Base-by-base conservation (phyloP, 352 stramenopile genomes). In the Phytophthora cajani region DNA sequence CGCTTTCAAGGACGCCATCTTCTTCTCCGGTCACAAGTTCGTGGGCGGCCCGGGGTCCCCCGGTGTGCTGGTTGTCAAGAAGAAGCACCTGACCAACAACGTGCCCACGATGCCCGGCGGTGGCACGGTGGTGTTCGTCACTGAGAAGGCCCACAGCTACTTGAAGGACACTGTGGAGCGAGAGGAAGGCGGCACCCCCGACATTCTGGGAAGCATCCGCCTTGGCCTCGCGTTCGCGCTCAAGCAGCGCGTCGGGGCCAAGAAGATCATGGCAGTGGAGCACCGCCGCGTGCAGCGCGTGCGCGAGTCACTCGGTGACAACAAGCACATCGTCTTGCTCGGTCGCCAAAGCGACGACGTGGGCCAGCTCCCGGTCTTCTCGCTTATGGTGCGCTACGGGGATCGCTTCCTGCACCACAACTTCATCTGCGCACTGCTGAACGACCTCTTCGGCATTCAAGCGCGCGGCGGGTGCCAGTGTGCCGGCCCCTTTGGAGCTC, bases 361-460 rank as follows among this genome's bases (percentile, higher is more conserved):
- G 14, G 67, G 78, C 6, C 64, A 94, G 32, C 72, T 99, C 36
- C 96, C 96, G 0, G 93, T 99, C 21, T 97, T 99, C 69, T 98
- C 96, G 0, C 98, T 99, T 57, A 70, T 99, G 17, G 82, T 99
- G 33, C 86, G 88, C n/a, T 96, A 83, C 40, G 86, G 88, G 1
- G 75, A 89, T 38, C 67, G 92, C n/a, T 99, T 98, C 75, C 77
- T 99, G 30, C 98, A 99, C 77, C 99, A 98, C 81, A 99, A 99
- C 72, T 99, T 99, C 65, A 95, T 99, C 8, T 98, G 92, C 62
- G 95, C 97, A 38, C 72, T 99, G 36, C 81, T 99, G 12, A 99
- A 99, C 66, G 98, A 99, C 78, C 77, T 99, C 4, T 99, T 99
- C 72, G 98, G 98, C 12, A 93, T 99, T 42, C 97, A 85, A 52